phyloP scores from a whole-genome alignment of 805 yeast genomes.

The Jamesozyma spencerorum region DNA sequence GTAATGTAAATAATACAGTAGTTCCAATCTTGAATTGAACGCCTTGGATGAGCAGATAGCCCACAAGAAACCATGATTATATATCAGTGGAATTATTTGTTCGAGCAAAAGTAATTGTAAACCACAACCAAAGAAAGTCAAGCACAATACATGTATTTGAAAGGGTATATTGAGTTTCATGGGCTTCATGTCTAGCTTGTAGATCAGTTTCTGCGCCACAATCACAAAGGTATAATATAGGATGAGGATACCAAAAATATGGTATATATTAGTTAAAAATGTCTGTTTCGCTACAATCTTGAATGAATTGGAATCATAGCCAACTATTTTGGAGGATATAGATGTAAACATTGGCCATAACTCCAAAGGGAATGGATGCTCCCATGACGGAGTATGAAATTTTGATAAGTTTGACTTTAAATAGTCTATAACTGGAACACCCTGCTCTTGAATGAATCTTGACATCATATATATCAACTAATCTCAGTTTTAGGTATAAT shows the following conservation, averaged over 20 bases:
- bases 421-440: too few relatives aligned
- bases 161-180: constrained; percentile 55
- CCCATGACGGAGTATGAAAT: constrained; percentile 43
- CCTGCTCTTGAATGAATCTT: too few relatives aligned
- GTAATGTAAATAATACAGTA: constrained; percentile 66
- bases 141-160: constrained; percentile 59
- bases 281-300: constrained; percentile 47
- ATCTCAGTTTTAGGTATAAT: too few relatives aligned
- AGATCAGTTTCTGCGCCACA: constrained; percentile 56
- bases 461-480: too few relatives aligned
- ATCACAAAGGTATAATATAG: constrained; percentile 55
- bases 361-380: constrained; percentile 68
- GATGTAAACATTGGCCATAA: constrained; percentile 56
- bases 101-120: constrained; percentile 54
- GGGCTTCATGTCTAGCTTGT: constrained; percentile 43
- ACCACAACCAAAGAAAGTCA: constrained; percentile 54
- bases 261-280: constrained; percentile 52
- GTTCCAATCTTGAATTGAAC: constrained; percentile 61
- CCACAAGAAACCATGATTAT: constrained; percentile 53
- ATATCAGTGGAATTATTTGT: constrained; percentile 63
- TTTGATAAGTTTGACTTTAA: background rate
- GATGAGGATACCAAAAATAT: constrained; percentile 48
- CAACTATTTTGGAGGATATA: constrained; percentile 39
- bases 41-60: constrained; percentile 60
- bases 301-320: constrained; percentile 50